Conservation (phyloP, 2,329 filamentous ascomycete genomes). For the Exophiala sideris region DNA sequence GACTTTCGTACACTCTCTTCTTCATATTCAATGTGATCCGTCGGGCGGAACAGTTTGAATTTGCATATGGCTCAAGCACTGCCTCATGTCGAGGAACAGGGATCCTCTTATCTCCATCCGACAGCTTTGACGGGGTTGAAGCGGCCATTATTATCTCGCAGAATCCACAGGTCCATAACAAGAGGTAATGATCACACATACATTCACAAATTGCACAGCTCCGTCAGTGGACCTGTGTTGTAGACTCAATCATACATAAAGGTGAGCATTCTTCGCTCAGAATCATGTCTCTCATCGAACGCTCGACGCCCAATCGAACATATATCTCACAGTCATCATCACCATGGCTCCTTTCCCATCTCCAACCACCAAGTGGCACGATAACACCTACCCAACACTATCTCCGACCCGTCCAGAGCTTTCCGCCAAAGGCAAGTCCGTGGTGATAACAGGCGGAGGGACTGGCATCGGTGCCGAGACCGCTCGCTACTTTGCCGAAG, state of each 20-base stretch:
- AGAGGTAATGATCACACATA: not conserved
- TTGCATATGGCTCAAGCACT: too few species aligned
- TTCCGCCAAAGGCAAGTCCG: constrained; percentile 38
- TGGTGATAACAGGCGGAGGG: constrained; percentile 46
- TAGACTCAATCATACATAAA: constrained; percentile 7
- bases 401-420: constrained; percentile 41
- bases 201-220: constrained; percentile 25
- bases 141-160: not conserved
- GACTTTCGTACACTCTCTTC: too few species aligned
- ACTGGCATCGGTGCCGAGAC: constrained; percentile 45
- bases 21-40: too few species aligned
- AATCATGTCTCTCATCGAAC: not conserved
- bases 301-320: constrained; percentile 24
- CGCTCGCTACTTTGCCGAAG: constrained; percentile 42
- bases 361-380: constrained; percentile 35
- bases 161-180: not conserved
- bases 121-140: too few species aligned
- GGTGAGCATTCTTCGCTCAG: not conserved
- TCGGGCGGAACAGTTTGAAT: too few species aligned
- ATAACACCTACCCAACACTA: constrained; percentile 31
- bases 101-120: too few species aligned
- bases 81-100: too few species aligned
- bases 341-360: constrained; percentile 37
- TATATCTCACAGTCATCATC: constrained; percentile 20
- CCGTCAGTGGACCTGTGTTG: not conserved